Evolutionary conservation across 352 stramenopile genomes (phyloP), one percentile per base, ranked within the genome.

Genomic region (Blastocystis sp.): DNA sequence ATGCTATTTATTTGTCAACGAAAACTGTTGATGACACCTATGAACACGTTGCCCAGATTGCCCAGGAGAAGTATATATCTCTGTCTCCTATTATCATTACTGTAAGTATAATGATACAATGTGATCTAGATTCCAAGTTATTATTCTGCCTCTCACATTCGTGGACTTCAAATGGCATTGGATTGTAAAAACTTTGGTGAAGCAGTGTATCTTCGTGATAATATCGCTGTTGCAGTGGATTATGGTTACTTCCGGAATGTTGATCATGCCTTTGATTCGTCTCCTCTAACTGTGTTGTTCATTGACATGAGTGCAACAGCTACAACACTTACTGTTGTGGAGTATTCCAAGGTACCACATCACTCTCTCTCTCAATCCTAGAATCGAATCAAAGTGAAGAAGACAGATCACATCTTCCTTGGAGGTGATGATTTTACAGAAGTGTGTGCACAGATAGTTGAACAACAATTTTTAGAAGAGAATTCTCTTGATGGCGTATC

Each of bases 101-200:
- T n/a, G 63, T 75, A 49, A 12, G 29, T 7, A n/a, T 29, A 9
- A 54, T 51, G n/a, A 16, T 19, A 19, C n/a, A 12, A 16, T 54
- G 16, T 49, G 37, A 54, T 32, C 16, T 54, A 75, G 63, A 29
- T 75, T 16, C 63, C 63, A n/a, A 54, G 37, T 49, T 75, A 75
- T 46, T 49, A n/a, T n/a, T 52, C 32, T 21, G 63, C 27, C 12
- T 75, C 63, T 19, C 37, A 75, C 35, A 43, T 75, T 29, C 29
- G 39, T 19, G 63, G 63, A 4, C 5, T 75, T 7, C 63, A 75
- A 29, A 49, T 75, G 37, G 63, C 63, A 3, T n/a, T 75, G 37
- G 63, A 75, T 32, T 75, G 63, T 46, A 75, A 75, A 32, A 75
- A 75, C 63, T 42, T 75, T 51, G 63, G 63, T 3, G 63, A 75